Base-by-base conservation (phyloP, 345 rosid species). In the Populus davidiana region DNA sequence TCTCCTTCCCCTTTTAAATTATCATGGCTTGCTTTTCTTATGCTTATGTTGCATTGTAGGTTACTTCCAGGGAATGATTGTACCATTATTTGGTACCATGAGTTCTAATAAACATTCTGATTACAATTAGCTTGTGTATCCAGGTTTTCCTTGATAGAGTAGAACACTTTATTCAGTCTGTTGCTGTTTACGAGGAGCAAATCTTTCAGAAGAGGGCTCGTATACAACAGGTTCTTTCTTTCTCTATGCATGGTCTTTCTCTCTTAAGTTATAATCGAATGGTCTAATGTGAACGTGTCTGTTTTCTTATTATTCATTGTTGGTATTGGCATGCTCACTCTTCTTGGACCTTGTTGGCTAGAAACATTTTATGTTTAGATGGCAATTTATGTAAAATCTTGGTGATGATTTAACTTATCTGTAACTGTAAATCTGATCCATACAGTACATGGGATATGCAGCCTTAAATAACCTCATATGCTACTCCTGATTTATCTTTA, bases 161-260 rank as follows among this genome's bases (percentile, higher is more conserved):
- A 69, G 98, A 92, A 82, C 90, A 90, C 86, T 94, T 92, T 81
- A 86, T 96, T 78, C 97, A 92, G 82, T 85, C 92, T 78, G 90
- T 94, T 74, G 90, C 99, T 81, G 88, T 86, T 61, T 69, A 89
- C 78, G 99, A 96, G 88, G 98, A 88, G 79, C 94, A 94, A 86
- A 96, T 96, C 71, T 96, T 96, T 86, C 97, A 96, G 88, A 96
- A 94, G 81, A 93, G 99, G 79, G 71, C 92, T 72, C 97, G 97
- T 73, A 89, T 94, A 81, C 93, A 94, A 80, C 93, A 90, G 98
- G 98, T 89, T 56, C 16, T 43, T 31, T 70, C 69, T 13, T 54
- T 72, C 21, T 7, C 33, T 31, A 21, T 59, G 64, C 64, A 59
- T 59, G 64, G 29, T n/a, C 59, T 18, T 52, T 18, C 20, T 18